A percentile compares a stretch with the other conserved stretches of the same genome.
These are phyloP conservation scores for Chrysanthemum seticuspe DNA, from an alignment of 129 eudicot species.

Conservation along the genomic window DNA sequence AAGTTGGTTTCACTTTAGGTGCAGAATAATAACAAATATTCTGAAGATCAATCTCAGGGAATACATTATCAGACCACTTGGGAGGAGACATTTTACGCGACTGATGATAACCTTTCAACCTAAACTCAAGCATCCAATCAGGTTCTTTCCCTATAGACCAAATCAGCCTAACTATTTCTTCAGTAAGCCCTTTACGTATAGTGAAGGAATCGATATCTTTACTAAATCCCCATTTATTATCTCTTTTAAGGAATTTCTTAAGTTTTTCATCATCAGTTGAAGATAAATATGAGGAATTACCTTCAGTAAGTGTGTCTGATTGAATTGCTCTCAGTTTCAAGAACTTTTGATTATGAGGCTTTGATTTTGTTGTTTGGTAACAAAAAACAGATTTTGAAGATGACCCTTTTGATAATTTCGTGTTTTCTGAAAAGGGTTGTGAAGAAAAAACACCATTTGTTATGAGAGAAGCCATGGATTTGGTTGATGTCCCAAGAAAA, in stretches of 20 bases:
- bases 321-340: slow-evolving; percentile 49
- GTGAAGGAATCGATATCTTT: slow-evolving; percentile 90
- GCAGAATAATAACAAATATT: slow-evolving; percentile 83
- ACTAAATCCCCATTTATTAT: slow-evolving; percentile 85
- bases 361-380: slow-evolving; percentile 23
- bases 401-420: slow-evolving; percentile 46
- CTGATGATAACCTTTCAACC: slow-evolving; percentile 69
- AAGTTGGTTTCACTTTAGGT: slow-evolving; percentile 87
- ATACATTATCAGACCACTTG: slow-evolving; percentile 85
- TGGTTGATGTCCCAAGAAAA: slow-evolving; percentile 23
- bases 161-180: slow-evolving; percentile 77
- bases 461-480: slow-evolving; percentile 81
- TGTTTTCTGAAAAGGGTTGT: slow-evolving; percentile 51
- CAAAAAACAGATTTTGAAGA: slow-evolving; percentile 26
- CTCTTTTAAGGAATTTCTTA: slow-evolving; percentile 79
- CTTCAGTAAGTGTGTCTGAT: slow-evolving; percentile 48
- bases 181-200: slow-evolving; percentile 81
- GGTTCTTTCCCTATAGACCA: slow-evolving; percentile 81
- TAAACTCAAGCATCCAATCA: slow-evolving; percentile 98
- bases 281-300: slow-evolving; percentile 34
- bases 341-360: slow-evolving; percentile 37
- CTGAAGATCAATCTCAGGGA: slow-evolving; percentile 71
- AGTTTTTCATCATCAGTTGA: slow-evolving; percentile 64
- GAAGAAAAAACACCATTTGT: slow-evolving; percentile 64
- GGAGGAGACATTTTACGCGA: slow-evolving; percentile 76